A percentile compares a stretch with the other conserved stretches of the same genome.
Evolutionary conservation across 441 rosid genomes (phyloP).

Genomic region (Gossypium trilobum): DNA sequence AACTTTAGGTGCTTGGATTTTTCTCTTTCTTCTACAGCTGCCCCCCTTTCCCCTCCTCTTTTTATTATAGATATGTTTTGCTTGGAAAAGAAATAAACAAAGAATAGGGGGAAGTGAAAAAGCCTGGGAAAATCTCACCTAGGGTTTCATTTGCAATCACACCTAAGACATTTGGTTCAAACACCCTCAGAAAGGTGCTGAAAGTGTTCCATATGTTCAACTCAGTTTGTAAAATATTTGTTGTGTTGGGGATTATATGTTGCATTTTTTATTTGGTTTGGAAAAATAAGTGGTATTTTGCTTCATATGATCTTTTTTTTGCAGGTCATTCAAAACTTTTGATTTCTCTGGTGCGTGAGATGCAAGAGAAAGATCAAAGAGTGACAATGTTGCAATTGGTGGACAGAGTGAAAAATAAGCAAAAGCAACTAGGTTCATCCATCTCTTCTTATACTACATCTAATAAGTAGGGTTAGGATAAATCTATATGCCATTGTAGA

Average conservation of each 20-base stretch:
- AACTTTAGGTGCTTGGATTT: neutral
- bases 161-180: neutral
- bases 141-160: neutral
- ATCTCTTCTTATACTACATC: slow-evolving; percentile 4
- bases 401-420: slow-evolving; percentile 72
- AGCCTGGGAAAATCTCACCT: neutral
- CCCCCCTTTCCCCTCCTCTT: neutral
- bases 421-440: slow-evolving; percentile 58
- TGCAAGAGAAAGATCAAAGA: slow-evolving; percentile 65
- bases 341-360: slow-evolving; percentile 68
- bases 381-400: slow-evolving; percentile 77
- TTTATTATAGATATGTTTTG: neutral
- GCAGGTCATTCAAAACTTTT: slow-evolving; percentile 58
- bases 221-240: neutral
- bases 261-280: neutral
- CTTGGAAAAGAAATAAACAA: neutral
- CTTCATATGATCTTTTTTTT: slow-evolving; percentile 14
- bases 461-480: neutral
- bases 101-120: neutral
- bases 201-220: neutral
- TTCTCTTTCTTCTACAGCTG: neutral
- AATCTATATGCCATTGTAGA: slow-evolving; percentile 1
- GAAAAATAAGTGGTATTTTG: neutral
- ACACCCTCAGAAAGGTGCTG: neutral
- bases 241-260: neutral